Evolutionary conservation across 371 early-diverging fungal genomes (phyloP), one percentile per base, ranked within the genome.

Genomic region (Coemansia sp.): DNA sequence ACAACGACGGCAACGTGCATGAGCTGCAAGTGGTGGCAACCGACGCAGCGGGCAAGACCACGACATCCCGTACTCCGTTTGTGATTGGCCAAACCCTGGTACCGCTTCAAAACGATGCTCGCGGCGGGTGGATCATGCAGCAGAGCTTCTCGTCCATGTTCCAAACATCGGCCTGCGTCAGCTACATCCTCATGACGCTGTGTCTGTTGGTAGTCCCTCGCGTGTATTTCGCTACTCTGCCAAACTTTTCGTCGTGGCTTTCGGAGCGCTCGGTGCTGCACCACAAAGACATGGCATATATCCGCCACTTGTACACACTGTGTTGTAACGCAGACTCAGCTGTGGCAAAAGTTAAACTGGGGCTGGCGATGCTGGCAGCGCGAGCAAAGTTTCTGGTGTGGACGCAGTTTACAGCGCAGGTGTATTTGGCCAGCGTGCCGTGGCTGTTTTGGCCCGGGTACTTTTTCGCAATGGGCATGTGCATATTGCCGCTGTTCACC

Each of bases 61-160:
- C 85, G 82, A 2, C 69, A 54, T 28, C 79, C 81, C 40, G 69
- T 49, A 4, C 76, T 82, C 28, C 70, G 69, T 36, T 94, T 91
- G 6, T 41, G 28, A 4, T 63, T 3, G 54, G 26, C 15, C 32
- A 24, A 4, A 67, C 82, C 85, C 5, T 91, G 66, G 79, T 82
- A 23, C 80, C 85, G 11, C 85, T 90, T 71, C 26, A 69, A 19
- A 82, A 84, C 26, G 86, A 85, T 5, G 89, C 90, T 3, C 71
- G 85, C 8, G 92, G 91, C 46, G 93, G 90, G 65, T 90, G 85
- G 78, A 85, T 94, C 40, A 89, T 93, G 69, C 69, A 63, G 23
- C 78, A 66, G 58, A 41, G 48, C 62, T 69, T 69, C 40, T 59
- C 73, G 0, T 58, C 41, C n/a, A 59, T 73, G 4, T 68, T 78